These are phyloP conservation scores for Brassica cretica DNA, from an alignment of 345 rosid genomes.

Conservation along the genomic window DNA sequence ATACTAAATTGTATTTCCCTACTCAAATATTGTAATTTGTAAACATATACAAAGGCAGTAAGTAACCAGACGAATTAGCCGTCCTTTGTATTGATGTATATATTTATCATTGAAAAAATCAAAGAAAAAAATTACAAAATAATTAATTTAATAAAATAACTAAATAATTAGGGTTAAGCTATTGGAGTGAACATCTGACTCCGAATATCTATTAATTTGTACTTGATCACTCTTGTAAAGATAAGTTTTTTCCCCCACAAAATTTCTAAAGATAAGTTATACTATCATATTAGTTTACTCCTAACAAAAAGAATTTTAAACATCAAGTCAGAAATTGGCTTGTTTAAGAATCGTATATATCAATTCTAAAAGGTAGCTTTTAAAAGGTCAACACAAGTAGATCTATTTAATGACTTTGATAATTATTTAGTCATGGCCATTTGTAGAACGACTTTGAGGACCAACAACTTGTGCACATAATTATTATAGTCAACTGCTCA, in stretches of 20 bases:
- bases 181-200: constrained; percentile 13
- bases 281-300: background rate
- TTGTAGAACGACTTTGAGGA: constrained; percentile 19
- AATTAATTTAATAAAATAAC: background rate
- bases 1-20: background rate
- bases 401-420: constrained; percentile 10
- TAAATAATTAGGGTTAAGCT: background rate
- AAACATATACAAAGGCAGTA: background rate
- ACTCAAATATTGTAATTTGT: background rate
- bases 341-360: background rate
- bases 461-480: constrained; percentile 22
- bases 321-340: background rate
- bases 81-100: background rate
- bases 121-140: background rate
- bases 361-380: background rate
- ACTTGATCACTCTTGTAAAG: constrained; percentile 1
- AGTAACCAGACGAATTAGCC: constrained; percentile 19
- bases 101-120: background rate
- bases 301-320: background rate
- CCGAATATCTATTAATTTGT: background rate
- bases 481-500: constrained; percentile 6
- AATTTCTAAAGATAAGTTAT: constrained; percentile 1
- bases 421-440: constrained; percentile 5
- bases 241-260: background rate
- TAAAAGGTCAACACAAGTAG: constrained; percentile 27